phyloP scores from a whole-genome alignment of 106 monocot genomes.

The Gastrodia elata region DNA sequence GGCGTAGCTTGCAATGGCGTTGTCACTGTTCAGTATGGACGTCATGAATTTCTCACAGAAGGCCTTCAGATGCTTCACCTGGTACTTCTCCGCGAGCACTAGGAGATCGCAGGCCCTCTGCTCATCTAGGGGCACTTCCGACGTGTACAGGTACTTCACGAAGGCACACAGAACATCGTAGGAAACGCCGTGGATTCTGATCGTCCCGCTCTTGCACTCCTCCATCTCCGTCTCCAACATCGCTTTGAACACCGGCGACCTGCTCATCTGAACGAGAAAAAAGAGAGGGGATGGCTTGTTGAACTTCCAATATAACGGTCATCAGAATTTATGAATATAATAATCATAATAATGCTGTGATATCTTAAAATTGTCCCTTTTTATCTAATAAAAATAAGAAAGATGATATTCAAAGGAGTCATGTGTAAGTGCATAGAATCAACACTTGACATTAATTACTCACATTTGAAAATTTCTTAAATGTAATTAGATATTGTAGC shows the following conservation, averaged over 20 bases:
- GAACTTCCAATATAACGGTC: no score
- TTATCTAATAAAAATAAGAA: no score
- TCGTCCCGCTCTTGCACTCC: conserved; percentile 74
- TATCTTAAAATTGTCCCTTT: no score
- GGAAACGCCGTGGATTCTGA: conserved; percentile 69
- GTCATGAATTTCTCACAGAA: conserved; percentile 88
- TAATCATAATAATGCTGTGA: no score
- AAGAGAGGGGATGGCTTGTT: no score
- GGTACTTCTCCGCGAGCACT: conserved; percentile 80
- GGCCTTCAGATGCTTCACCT: conserved; percentile 81
- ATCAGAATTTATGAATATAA: no score
- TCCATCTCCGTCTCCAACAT: conserved; percentile 95
- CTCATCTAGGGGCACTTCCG: conserved; percentile 79
- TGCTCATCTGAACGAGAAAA: conserved; percentile 49
- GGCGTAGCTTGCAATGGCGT: conserved; percentile 52
- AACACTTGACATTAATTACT: no score
- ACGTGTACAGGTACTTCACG: conserved; percentile 81
- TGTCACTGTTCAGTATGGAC: conserved; percentile 79
- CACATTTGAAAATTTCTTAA: no score
- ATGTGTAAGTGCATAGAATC: no score
- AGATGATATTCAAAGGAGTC: no score
- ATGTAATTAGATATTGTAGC: no score
- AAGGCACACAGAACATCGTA: conserved; percentile 75
- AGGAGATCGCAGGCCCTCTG: conserved; percentile 66
- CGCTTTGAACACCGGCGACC: conserved; percentile 88